Conservation (phyloP, 2,329 filamentous ascomycete genomes). For the Aureobasidium sp. region DNA sequence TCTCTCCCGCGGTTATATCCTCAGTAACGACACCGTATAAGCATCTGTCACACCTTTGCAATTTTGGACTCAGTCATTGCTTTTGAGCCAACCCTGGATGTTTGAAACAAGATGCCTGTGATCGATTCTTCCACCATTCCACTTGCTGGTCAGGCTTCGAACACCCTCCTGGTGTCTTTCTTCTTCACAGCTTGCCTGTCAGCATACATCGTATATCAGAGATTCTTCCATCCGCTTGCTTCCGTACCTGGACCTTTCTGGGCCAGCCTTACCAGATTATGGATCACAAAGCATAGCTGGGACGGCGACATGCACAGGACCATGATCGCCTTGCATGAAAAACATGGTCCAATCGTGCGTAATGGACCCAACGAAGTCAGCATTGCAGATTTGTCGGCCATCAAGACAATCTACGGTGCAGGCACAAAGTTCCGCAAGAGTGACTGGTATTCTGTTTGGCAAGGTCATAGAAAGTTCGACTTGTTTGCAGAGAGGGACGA, state of each 20-base stretch:
- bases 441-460: conserved; percentile 33
- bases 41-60: neutral
- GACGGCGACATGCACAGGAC: conserved; percentile 23
- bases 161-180: neutral
- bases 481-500: conserved; percentile 33
- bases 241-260: conserved; percentile 21
- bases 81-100: neutral
- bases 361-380: conserved; percentile 25
- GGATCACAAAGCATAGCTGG: conserved; percentile 25
- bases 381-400: conserved; percentile 21
- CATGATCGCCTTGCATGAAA: conserved; percentile 23
- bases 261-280: conserved; percentile 21
- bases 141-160: neutral
- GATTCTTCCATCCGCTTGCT: conserved; percentile 20
- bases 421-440: conserved; percentile 35
- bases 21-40: neutral
- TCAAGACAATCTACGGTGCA: conserved; percentile 27
- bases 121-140: neutral
- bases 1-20: neutral
- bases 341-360: conserved; percentile 24
- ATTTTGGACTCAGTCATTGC: neutral
- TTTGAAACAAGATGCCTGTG: neutral
- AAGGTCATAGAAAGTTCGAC: conserved; percentile 31
- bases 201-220: conserved; percentile 20
- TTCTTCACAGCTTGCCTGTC: neutral